These are phyloP conservation scores for Pulchroboletus neoregius DNA, from an alignment of 1,284 basidiomycete species.

Conservation along the genomic window DNA sequence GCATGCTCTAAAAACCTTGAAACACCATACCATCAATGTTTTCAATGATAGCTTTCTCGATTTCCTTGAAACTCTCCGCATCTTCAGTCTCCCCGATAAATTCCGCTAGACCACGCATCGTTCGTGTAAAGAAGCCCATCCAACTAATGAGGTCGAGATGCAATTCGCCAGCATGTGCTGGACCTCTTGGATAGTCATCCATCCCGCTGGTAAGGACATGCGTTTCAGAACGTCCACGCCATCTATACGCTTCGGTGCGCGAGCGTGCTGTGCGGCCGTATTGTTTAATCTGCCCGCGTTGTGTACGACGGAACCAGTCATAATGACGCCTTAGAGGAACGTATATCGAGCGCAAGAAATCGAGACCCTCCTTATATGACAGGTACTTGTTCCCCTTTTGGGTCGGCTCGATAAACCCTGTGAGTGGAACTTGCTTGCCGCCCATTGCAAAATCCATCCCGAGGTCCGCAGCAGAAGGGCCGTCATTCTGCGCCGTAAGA, in stretches of 20 bases:
- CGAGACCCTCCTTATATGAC: constrained; percentile 56
- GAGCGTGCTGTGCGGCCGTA: constrained; percentile 80
- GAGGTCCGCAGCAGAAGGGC: constrained; percentile 55
- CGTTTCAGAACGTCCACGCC: constrained; percentile 84
- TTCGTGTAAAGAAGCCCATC: constrained; percentile 91
- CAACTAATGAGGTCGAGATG: constrained; percentile 91
- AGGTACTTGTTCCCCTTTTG: constrained; percentile 48
- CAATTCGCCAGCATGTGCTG: constrained; percentile 85
- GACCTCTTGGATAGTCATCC: constrained; percentile 91
- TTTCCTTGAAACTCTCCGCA: constrained; percentile 66
- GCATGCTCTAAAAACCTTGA: background rate
- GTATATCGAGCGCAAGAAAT: constrained; percentile 79
- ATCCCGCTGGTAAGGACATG: constrained; percentile 93
- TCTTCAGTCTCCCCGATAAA: constrained; percentile 85
- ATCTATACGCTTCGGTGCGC: constrained; percentile 87
- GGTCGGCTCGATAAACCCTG: constrained; percentile 20
- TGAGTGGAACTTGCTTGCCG: constrained; percentile 45
- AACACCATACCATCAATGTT: constrained; percentile 76
- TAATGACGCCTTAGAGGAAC: constrained; percentile 84
- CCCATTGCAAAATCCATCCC: constrained; percentile 57
- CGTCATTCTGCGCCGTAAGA: constrained; percentile 46
- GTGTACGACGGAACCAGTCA: constrained; percentile 92
- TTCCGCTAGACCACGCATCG: constrained; percentile 82
- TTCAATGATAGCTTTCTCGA: constrained; percentile 74
- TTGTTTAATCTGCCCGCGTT: constrained; percentile 88